phyloP scores from a whole-genome alignment of 2,329 filamentous ascomycete genomes.

The Aureobasidium sp. region DNA sequence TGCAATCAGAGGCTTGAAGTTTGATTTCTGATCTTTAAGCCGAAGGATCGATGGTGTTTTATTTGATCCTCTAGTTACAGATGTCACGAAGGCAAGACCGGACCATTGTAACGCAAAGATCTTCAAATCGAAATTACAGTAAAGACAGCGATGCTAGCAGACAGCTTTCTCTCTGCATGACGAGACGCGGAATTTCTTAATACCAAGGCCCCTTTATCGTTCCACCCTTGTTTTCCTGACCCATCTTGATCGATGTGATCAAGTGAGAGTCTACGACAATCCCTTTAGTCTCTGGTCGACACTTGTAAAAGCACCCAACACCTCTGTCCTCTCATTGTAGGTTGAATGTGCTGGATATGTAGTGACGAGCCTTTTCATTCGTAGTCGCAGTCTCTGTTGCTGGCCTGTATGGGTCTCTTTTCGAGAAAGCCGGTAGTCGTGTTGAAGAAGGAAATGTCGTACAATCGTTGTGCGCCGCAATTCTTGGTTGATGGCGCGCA shows the following conservation, averaged over 20 bases:
- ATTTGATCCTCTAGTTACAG: neutral
- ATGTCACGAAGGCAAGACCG: no score
- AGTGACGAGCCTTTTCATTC: neutral
- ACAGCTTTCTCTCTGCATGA: no score
- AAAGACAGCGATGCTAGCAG: no score
- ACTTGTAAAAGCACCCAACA: neutral
- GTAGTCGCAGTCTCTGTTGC: neutral
- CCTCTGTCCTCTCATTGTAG: neutral
- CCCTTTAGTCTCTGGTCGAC: rapidly evolving
- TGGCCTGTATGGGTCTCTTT: neutral
- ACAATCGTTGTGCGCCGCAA: no score
- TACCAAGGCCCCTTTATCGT: neutral
- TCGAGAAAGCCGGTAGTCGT: neutral
- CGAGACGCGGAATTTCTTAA: no score
- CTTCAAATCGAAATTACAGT: no score
- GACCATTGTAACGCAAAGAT: no score
- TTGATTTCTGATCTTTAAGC: no score
- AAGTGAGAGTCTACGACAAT: neutral
- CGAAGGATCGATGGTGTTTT: neutral
- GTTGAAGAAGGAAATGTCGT: neutral
- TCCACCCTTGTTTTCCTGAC: neutral
- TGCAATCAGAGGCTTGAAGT: neutral
- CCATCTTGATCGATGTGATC: neutral
- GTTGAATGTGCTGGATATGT: neutral
- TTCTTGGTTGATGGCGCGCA: neutral